Evolutionary conservation across 2,329 filamentous ascomycete genomes (phyloP).

Genomic region (Xylaria sp.): DNA sequence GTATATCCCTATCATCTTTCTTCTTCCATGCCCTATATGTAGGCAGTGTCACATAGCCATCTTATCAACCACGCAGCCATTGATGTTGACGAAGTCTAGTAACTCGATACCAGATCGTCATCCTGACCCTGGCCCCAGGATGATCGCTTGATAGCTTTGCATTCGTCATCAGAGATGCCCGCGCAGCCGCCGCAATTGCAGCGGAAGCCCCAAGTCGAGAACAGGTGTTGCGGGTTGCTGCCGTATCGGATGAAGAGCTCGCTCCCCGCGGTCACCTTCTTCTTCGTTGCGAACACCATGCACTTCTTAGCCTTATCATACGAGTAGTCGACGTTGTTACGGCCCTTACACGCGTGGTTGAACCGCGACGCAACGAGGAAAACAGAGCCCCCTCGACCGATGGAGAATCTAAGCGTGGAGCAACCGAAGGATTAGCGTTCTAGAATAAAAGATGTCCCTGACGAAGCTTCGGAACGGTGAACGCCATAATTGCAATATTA

Average conservation of each 20-base stretch:
- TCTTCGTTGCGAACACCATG: constrained; percentile 56
- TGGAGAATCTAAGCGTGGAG: constrained; percentile 26
- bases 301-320: constrained; percentile 51
- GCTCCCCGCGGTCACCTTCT: constrained; percentile 54
- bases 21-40: not conserved
- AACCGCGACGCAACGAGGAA: constrained; percentile 65
- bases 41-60: not conserved
- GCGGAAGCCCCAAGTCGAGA: constrained; percentile 61
- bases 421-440: not conserved
- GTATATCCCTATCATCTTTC: not conserved
- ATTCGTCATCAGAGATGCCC: constrained; percentile 35
- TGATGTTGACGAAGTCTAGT: not conserved
- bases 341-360: constrained; percentile 65
- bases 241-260: constrained; percentile 66
- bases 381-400: constrained; percentile 47
- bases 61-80: not conserved
- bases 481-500: not conserved
- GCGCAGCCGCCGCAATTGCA: constrained; percentile 62
- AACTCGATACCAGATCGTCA: not conserved
- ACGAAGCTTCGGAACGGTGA: not conserved
- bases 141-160: not conserved
- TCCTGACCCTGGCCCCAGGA: not conserved
- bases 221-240: constrained; percentile 52
- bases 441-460: not conserved
- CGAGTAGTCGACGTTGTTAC: constrained; percentile 56